Evolutionary conservation across 2,329 filamentous ascomycete species (phyloP), one percentile per base, ranked within the genome.

Genomic region (Monosporascus sp.): DNA sequence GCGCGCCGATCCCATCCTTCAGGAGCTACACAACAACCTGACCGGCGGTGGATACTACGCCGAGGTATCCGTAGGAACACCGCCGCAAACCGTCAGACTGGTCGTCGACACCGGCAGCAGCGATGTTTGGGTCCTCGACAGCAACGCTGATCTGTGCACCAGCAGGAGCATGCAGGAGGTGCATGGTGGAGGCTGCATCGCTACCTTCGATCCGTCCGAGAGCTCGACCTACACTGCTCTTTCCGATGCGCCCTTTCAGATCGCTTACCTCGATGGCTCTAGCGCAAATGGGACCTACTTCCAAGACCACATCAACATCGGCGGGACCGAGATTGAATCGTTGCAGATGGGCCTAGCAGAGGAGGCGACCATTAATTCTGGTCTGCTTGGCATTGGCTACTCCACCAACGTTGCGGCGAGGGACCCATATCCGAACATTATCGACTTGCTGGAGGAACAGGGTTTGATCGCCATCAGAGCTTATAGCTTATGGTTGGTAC

Each of bases 401-500:
- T 72, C 74, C 55, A 66, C 72, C 27, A 80, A 76, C 57, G 77
- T 79, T 53, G 73, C 76, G 22, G 65, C 80, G 14, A 36, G 44
- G 1, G 62, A 54, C 5, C 65, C 68, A 0, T 82, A 82, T 62
- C 72, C 74, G 15, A 82, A 88, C 64, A 73, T 93, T 34, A 75
- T 90, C 18, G 78, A 84, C 65, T 75, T 82, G 59, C 76, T 94
- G 66, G 76, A 82, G 22, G 66, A 79, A 25, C 78, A 88, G 61
- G 81, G 80, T 42, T 65, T 80, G 49, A 88, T 89, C 63, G 75
- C 77, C 51, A 76, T 75, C 27, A 81, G 82, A 60, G 83, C 84
- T 4, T 90, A 88, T 70, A 89, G 85, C 56, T 70, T 91, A 25
- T 90, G 85, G 74, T 73, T 83, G 52, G 74, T 76, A 62, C 24